Evolutionary conservation across 2,329 filamentous ascomycete species (phyloP).

Genomic region (Didymosphaeria variabile): DNA sequence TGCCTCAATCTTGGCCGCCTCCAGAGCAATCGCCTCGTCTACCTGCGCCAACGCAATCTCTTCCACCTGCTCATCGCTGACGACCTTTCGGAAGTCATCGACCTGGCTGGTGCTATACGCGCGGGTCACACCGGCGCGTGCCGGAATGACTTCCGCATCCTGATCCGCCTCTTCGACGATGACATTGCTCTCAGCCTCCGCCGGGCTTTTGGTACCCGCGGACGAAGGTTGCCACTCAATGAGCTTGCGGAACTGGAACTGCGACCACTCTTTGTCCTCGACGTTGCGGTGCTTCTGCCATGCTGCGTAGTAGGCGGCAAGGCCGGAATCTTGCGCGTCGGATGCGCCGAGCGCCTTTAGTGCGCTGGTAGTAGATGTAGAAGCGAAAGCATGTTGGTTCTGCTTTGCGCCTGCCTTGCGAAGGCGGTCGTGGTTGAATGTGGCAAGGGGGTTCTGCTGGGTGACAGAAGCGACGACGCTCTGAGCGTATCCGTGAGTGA

Average conservation of each 20-base stretch:
- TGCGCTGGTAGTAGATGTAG: slow-evolving; percentile 48
- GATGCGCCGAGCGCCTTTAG: slow-evolving; percentile 44
- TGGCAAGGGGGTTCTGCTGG: slow-evolving; percentile 64
- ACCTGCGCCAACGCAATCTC: slow-evolving; percentile 77
- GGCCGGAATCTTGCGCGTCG: slow-evolving; percentile 59
- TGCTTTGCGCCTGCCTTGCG: slow-evolving; percentile 65
- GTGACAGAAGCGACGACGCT: slow-evolving; percentile 91
- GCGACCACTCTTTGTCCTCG: slow-evolving; percentile 85
- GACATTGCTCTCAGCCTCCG: slow-evolving; percentile 48
- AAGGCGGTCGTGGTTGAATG: slow-evolving; percentile 58
- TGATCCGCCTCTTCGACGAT: slow-evolving; percentile 43
- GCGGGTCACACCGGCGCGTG: slow-evolving; percentile 52
- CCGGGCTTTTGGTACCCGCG: slow-evolving; percentile 45
- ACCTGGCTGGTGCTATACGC: slow-evolving; percentile 65
- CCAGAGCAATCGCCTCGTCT: slow-evolving; percentile 82
- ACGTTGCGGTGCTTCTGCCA: slow-evolving; percentile 80
- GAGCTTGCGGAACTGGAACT: slow-evolving; percentile 86
- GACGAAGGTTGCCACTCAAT: slow-evolving; percentile 82
- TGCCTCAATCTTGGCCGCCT: slow-evolving; percentile 71
- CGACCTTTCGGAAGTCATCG: slow-evolving; percentile 67
- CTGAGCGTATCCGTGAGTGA: slow-evolving; percentile 97
- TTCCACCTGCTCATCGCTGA: slow-evolving; percentile 57
- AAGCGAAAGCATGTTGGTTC: slow-evolving; percentile 80
- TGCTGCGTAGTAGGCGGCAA: slow-evolving; percentile 92
- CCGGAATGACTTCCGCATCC: slow-evolving; percentile 36